A percentile compares a stretch with the other conserved stretches of the same genome.
phyloP scores from a whole-genome alignment of 108 stramenopile species.

The Discostella pseudostelligera region DNA sequence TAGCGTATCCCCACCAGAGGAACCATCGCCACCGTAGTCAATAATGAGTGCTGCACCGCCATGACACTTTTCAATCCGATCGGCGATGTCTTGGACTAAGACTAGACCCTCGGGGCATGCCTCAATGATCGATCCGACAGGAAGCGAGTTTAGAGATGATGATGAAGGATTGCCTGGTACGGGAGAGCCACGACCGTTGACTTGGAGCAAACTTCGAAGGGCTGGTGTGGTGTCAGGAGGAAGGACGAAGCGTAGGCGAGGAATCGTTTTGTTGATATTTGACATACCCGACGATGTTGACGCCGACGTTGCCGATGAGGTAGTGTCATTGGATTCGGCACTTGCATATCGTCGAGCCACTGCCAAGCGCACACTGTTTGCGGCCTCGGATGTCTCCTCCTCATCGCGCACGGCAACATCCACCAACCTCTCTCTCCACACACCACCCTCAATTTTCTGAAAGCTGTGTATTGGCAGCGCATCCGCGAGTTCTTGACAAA shows the following conservation, averaged over 20 bases:
- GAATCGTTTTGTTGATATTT: conserved; percentile 30
- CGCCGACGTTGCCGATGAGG: conserved; percentile 6
- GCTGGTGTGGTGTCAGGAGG: conserved; percentile 82
- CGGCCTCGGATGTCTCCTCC: conserved; percentile 27
- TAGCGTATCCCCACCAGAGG: conserved; percentile 72
- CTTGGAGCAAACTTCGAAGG: conserved; percentile 56
- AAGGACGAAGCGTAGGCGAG: conserved; percentile 81
- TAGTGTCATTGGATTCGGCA: conserved; percentile 1
- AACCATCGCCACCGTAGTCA: conserved; percentile 94
- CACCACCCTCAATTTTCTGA: conserved; percentile 77
- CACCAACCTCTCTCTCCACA: conserved; percentile 94
- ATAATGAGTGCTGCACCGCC: conserved; percentile 92
- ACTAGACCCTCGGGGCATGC: conserved; percentile 90
- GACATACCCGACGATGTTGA: not conserved
- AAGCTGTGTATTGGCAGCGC: conserved; percentile 95
- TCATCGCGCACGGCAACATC: conserved; percentile 73
- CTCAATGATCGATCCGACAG: conserved; percentile 83
- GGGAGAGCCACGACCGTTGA: conserved; percentile 41
- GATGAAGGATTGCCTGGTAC: conserved; percentile 31
- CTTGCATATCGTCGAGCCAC: conserved; percentile 28
- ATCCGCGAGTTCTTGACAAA: conserved; percentile 95
- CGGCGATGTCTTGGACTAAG: conserved; percentile 85
- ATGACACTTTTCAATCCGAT: conserved; percentile 55
- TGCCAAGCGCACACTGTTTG: conserved; percentile 18
- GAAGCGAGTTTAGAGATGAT: conserved; percentile 25